Base-by-base conservation (phyloP, 2,329 filamentous ascomycete species). In the Aspergillus novoparasiticus region DNA sequence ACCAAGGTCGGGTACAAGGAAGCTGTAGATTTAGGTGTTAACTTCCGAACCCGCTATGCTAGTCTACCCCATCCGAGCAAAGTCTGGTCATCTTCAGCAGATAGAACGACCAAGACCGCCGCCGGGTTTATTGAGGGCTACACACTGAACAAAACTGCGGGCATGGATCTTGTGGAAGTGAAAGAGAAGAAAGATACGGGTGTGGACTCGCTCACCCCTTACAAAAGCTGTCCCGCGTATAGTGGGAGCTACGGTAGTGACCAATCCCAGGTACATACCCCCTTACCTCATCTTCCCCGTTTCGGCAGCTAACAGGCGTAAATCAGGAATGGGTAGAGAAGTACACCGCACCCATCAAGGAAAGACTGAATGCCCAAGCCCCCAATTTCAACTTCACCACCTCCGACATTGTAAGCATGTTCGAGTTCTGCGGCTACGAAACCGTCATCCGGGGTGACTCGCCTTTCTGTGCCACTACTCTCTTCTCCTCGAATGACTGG, bases 391-490 rank as follows among this genome's bases (percentile, higher is more conserved):
- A 90, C 76, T 89, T 90, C 76, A 89, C 86, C 0, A 75, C 82
- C 26, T 79, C 82, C 56, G 88, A 91, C 68, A 81, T 91, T 16
- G 85, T 88, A 59, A 88, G 84, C 41, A 87, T 90, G 84, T 87
- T 89, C 78, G 82, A 89, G 75, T 75, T 90, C 4, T 90, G 87
- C 69, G 87, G 87, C 1, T 89, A 90, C 71, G 87, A 90, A 73
- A 85, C 84, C 0, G 87, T 89, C 21, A 88, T 89, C 64, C 83
- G 83, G 0, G 87, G 87, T 2, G 83, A 81, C 53, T 89, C 87
- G 0, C 83, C 83, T 0, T 89, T 89, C 73, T 90, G 87, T 76
- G 82, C 85, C 59, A 79, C 86, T 0, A 80, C 84, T 19, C 79
- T 89, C 14, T 89, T 90, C 71, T 79, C 81, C 1, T 81, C 86